Conservation (phyloP, 495 filamentous ascomycete species). For the Saxophila tyrrhenica region DNA sequence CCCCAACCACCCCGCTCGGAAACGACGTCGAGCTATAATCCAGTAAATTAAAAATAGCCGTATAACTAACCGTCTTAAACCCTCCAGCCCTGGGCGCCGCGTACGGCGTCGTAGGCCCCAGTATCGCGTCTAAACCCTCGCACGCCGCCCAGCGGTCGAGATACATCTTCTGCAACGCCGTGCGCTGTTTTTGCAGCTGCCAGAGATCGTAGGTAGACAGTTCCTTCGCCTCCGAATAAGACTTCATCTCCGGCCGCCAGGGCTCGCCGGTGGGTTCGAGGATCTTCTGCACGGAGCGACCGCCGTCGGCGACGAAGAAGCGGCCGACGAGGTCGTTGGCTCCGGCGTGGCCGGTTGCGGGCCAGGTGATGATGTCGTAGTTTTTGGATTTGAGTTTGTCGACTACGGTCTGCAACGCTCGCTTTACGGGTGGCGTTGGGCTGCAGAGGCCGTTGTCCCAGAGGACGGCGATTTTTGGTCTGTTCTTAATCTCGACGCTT, state of each 20-base stretch:
- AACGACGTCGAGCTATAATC: conserved; percentile 27
- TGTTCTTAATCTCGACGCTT: conserved; percentile 8
- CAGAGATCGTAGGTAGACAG: conserved; percentile 26
- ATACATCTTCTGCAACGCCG: conserved; percentile 24
- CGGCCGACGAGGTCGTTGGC: conserved; percentile 17
- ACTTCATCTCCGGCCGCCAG: conserved; percentile 31
- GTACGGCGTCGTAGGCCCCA: conserved; percentile 28
- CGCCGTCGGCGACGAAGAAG: conserved; percentile 31
- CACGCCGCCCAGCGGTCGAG: conserved; percentile 26
- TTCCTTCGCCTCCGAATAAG: conserved; percentile 21
- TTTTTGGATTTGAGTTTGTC: conserved; percentile 40
- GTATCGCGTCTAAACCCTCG: conserved; percentile 26
- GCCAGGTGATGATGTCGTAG: conserved; percentile 55
- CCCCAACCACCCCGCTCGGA: conserved; percentile 22
- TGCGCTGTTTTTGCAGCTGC: conserved; percentile 28
- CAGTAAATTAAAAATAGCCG: conserved; percentile 27
- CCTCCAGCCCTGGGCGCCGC: conserved; percentile 20
- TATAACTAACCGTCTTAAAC: conserved; percentile 28
- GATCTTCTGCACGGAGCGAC: conserved; percentile 23
- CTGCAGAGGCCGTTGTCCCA: conserved; percentile 59
- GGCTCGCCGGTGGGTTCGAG: conserved; percentile 25
- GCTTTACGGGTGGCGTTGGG: conserved; percentile 57
- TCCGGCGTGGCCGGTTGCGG: conserved; percentile 37
- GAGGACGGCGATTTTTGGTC: conserved; percentile 54
- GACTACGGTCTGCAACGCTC: conserved; percentile 45